Conservation (phyloP, 352 stramenopile species). For the Phytophthora rubi region DNA sequence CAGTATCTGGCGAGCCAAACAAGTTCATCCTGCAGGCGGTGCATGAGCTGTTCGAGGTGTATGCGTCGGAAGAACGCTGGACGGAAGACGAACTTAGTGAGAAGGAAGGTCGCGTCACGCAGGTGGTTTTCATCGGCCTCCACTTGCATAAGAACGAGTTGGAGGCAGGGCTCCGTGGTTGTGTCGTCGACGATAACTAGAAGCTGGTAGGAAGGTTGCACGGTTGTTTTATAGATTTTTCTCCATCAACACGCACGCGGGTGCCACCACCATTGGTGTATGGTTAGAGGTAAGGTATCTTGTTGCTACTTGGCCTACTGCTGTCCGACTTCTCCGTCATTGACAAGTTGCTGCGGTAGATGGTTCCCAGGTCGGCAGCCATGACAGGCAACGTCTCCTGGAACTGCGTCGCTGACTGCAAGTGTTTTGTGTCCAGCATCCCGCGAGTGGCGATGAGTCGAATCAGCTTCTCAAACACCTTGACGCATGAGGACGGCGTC, state of each 20-base stretch:
- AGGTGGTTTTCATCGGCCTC: slow-evolving; percentile 80
- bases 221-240: slow-evolving; percentile 1
- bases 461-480: slow-evolving; percentile 61
- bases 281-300: slow-evolving; percentile 18
- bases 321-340: slow-evolving; percentile 21
- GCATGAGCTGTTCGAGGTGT: slow-evolving; percentile 84
- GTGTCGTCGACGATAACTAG: slow-evolving; percentile 36
- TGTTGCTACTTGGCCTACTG: slow-evolving; percentile 16
- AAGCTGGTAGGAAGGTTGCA: neutral
- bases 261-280: neutral
- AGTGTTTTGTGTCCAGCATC: slow-evolving; percentile 19
- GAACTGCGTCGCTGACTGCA: slow-evolving; percentile 24
- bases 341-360: slow-evolving; percentile 12
- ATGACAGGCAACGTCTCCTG: slow-evolving; percentile 30
- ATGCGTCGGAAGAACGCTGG: slow-evolving; percentile 68
- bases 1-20: slow-evolving; percentile 50
- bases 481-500: slow-evolving; percentile 42
- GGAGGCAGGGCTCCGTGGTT: slow-evolving; percentile 42
- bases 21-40: slow-evolving; percentile 88
- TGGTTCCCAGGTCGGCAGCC: slow-evolving; percentile 14
- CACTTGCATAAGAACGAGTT: slow-evolving; percentile 52
- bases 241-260: neutral
- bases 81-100: slow-evolving; percentile 14
- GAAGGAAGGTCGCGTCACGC: slow-evolving; percentile 34
- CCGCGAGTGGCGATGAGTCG: slow-evolving; percentile 56